phyloP scores from a whole-genome alignment of 1,284 basidiomycete species.

The Meira miltonrushii region DNA sequence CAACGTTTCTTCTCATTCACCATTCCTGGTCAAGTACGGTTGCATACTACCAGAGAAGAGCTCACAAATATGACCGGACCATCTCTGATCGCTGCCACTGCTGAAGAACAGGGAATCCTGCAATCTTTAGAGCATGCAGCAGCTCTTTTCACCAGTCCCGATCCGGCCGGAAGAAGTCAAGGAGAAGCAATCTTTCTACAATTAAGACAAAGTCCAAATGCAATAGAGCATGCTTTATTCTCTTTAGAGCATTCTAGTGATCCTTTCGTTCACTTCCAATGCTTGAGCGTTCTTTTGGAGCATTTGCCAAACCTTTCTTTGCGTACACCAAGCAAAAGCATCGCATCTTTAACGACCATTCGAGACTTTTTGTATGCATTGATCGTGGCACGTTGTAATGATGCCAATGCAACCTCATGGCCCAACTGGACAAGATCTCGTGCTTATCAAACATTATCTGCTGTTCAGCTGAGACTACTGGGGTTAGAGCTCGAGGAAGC shows the following conservation, averaged over 20 bases:
- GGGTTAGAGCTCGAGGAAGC: slow-evolving; percentile 26
- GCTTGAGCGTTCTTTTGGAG: slow-evolving; percentile 26
- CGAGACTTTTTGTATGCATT: slow-evolving; percentile 35
- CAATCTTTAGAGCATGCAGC: slow-evolving; percentile 32
- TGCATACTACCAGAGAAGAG: too few species aligned
- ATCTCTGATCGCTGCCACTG: slow-evolving; percentile 21
- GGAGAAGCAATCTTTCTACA: slow-evolving; percentile 38
- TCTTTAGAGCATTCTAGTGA: slow-evolving; percentile 30
- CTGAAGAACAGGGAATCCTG: slow-evolving; percentile 31
- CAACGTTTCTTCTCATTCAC: too few species aligned
- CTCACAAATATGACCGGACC: background rate
- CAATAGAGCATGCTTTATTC: slow-evolving; percentile 35
- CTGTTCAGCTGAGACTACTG: slow-evolving; percentile 29
- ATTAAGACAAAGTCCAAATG: slow-evolving; percentile 29
- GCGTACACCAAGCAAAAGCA: slow-evolving; percentile 12
- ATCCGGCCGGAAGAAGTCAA: slow-evolving; percentile 26
- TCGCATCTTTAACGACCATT: slow-evolving; percentile 22
- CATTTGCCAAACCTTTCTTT: slow-evolving; percentile 26
- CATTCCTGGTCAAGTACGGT: too few species aligned
- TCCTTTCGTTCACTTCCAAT: slow-evolving; percentile 36
- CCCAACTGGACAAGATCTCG: slow-evolving; percentile 32
- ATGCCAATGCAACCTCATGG: slow-evolving; percentile 14
- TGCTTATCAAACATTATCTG: slow-evolving; percentile 31
- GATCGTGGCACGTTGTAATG: slow-evolving; percentile 23
- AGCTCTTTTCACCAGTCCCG: slow-evolving; percentile 30